Evolutionary conservation across 305 asterid species (phyloP).

Genomic region (Andrographis paniculata): DNA sequence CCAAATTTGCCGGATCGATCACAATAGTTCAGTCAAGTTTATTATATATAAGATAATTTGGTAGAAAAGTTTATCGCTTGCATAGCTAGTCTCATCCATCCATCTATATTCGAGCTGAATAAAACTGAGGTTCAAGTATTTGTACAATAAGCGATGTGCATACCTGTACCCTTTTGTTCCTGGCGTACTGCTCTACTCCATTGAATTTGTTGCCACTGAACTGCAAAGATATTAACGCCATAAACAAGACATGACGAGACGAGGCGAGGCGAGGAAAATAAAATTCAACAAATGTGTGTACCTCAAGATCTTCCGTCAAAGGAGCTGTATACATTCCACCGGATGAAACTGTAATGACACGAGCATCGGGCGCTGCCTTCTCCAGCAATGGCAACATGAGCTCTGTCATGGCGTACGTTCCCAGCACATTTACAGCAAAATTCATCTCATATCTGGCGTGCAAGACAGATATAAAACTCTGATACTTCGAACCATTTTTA

Average conservation of each 20-base stretch:
- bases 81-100: too few relatives aligned
- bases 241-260: too few relatives aligned
- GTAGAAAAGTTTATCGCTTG: too few relatives aligned
- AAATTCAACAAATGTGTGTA: slow-evolving; percentile 7
- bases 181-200: slow-evolving; percentile 80
- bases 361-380: slow-evolving; percentile 91
- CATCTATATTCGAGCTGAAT: too few relatives aligned
- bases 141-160: background rate
- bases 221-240: slow-evolving; percentile 36
- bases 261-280: too few relatives aligned
- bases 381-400: slow-evolving; percentile 68
- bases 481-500: slow-evolving; percentile 9
- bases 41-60: too few relatives aligned
- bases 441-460: slow-evolving; percentile 56
- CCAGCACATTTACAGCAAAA: slow-evolving; percentile 77
- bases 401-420: slow-evolving; percentile 74
- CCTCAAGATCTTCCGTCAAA: slow-evolving; percentile 68
- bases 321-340: slow-evolving; percentile 93
- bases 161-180: slow-evolving; percentile 91
- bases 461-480: background rate
- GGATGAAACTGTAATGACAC: slow-evolving; percentile 81
- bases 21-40: too few relatives aligned
- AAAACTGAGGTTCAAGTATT: background rate
- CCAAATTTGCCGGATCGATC: too few relatives aligned
- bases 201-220: slow-evolving; percentile 43